phyloP scores from a whole-genome alignment of 352 stramenopile genomes.

The Pythium folliculosum region DNA sequence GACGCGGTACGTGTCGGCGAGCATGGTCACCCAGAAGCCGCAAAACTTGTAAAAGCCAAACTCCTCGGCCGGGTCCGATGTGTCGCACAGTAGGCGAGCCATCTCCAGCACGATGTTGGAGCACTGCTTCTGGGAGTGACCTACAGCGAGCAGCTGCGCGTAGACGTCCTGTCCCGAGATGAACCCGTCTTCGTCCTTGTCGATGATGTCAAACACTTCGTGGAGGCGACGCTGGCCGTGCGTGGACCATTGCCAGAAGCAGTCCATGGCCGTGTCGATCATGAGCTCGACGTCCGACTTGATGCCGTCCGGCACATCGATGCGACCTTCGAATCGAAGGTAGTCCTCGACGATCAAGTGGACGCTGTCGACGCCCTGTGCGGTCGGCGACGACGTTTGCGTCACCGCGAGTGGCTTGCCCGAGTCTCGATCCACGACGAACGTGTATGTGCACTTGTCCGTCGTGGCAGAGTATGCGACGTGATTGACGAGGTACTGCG shows the following conservation, averaged over 20 bases:
- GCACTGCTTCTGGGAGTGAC: constrained; percentile 35
- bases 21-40: constrained; percentile 57
- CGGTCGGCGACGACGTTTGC: constrained; percentile 22
- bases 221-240: constrained; percentile 36
- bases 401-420: constrained; percentile 42
- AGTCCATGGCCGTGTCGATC: constrained; percentile 45
- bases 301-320: constrained; percentile 40
- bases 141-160: constrained; percentile 39
- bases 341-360: constrained; percentile 48
- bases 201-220: constrained; percentile 44
- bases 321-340: constrained; percentile 31
- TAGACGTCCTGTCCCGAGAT: constrained; percentile 49
- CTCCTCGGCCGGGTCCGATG: constrained; percentile 50
- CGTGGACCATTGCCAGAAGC: constrained; percentile 46
- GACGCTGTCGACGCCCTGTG: constrained; percentile 22
- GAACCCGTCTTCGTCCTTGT: constrained; percentile 51
- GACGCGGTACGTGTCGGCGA: constrained; percentile 39
- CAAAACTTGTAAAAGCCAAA: constrained; percentile 52
- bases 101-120: constrained; percentile 44
- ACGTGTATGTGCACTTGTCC: constrained; percentile 49
- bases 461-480: constrained; percentile 26
- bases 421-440: constrained; percentile 41
- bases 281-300: constrained; percentile 62
- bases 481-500: constrained; percentile 21
- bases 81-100: constrained; percentile 42